Base-by-base conservation (phyloP, 2,329 filamentous ascomycete genomes). In the Pseudogymnoascus sp. region DNA sequence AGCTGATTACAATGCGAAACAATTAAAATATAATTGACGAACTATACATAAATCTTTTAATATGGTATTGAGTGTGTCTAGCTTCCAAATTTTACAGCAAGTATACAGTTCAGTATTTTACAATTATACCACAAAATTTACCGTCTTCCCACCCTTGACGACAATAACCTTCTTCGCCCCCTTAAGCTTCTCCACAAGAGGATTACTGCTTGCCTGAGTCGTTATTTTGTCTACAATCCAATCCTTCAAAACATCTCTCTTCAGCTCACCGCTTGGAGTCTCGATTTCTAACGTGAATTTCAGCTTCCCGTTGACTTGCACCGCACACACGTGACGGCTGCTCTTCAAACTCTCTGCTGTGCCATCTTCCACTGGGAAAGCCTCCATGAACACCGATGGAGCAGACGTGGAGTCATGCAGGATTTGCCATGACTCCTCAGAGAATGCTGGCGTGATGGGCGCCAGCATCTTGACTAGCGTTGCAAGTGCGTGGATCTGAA, bases 261-360 rank as follows among this genome's bases (percentile, higher is more conserved):
- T 66, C 25, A 83, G 68, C 1, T 72, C 72, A 0, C 69, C 68
- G 3, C 79, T 72, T 43, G 79, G 76, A 28, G 78, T 78, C 0
- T 83, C 78, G 22, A 94, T 83, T 1, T 85, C 77, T n/a, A 87
- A 80, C 0, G 82, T 82, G 64, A 87, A 87, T 37, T 84, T 84
- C 64, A 89, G 73, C 72, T 88, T 91, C n/a, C 91, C 90, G 69
- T 95, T 91, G 64, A 95, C 75, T 69, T 91, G 88, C 14, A 96
- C 85, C 0, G 87, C 87, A 65, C 85, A 88, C 3, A 72, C 75
- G 71, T 80, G 74, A n/a, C 37, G 33, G 64, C 74, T 76, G 64
- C 78, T 73, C 60, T 79, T 74, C 66, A 86, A 72, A 65, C 82
- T 69, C 65, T 77, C 70, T 61, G 79, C 67, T 57, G 79, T 78